Conservation (phyloP, 2,329 filamentous ascomycete species). For the Penicillium sp. region DNA sequence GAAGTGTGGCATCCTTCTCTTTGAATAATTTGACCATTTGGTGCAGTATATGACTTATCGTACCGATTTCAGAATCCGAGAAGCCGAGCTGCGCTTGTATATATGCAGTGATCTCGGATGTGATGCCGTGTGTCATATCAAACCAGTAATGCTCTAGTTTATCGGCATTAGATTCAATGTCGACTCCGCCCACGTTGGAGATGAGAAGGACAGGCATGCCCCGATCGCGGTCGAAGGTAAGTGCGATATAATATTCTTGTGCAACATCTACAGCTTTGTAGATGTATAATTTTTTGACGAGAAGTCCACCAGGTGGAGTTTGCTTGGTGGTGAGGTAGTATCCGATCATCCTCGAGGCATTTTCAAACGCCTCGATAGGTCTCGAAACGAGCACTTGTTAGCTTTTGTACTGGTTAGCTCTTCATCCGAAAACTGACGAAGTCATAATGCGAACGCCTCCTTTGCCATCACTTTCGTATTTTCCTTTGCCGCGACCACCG, state of each 20-base stretch:
- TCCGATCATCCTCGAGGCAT: slow-evolving; percentile 36
- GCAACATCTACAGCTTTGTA: slow-evolving; percentile 37
- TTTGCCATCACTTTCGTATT: slow-evolving; percentile 34
- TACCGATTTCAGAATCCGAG: slow-evolving; percentile 29
- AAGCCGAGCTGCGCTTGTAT: slow-evolving; percentile 33
- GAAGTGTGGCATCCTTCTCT: slow-evolving; percentile 52
- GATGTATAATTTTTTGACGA: slow-evolving; percentile 43
- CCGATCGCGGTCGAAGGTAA: slow-evolving; percentile 51
- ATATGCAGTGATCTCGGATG: slow-evolving; percentile 27
- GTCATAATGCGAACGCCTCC: slow-evolving; percentile 35
- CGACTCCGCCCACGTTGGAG: slow-evolving; percentile 38
- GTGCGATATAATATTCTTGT: slow-evolving; percentile 47
- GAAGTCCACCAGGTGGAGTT: slow-evolving; percentile 32
- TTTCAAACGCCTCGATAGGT: slow-evolving; percentile 31
- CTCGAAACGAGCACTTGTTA: slow-evolving; percentile 17
- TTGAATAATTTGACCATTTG: slow-evolving; percentile 45
- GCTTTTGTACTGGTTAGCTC: not conserved
- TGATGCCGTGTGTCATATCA: slow-evolving; percentile 30
- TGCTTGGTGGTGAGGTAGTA: slow-evolving; percentile 36
- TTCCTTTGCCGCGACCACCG: slow-evolving; percentile 38
- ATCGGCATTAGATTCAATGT: slow-evolving; percentile 36
- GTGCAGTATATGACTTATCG: slow-evolving; percentile 36
- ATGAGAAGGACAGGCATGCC: slow-evolving; percentile 46
- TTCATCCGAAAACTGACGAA: slow-evolving; percentile 21
- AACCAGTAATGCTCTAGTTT: slow-evolving; percentile 36